Percentiles rank a stretch among this genome's conserved stretches.
These are phyloP conservation scores for Hygrophorus russula DNA, from an alignment of 768 basidiomycete genomes.

Conservation along the genomic window DNA sequence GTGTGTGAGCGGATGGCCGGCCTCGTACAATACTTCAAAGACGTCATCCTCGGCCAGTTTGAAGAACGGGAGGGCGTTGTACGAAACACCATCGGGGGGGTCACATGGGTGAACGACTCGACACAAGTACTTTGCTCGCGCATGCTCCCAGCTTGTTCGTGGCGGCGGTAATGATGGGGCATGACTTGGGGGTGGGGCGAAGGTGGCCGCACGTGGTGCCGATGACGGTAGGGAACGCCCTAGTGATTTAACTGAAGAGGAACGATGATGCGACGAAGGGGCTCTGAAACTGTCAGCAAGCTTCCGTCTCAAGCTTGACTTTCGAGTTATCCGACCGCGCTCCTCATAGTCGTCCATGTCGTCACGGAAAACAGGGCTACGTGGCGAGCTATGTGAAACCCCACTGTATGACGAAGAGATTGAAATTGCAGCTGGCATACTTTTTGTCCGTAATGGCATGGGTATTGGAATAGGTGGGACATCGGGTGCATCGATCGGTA, in stretches of 20 bases:
- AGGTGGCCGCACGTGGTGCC: conserved; percentile 4
- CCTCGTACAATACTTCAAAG: conserved; percentile 62
- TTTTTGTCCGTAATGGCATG: conserved; percentile 6
- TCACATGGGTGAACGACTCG: conserved; percentile 58
- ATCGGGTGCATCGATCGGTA: conserved; percentile 3
- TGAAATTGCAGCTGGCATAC: background rate
- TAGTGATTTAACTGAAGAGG: conserved; percentile 18
- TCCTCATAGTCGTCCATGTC: conserved; percentile 39
- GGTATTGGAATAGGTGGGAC: conserved; percentile 6
- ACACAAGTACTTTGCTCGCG: conserved; percentile 52
- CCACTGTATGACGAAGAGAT: background rate
- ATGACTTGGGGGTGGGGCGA: background rate
- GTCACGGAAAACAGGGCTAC: conserved; percentile 24
- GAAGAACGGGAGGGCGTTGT: conserved; percentile 72
- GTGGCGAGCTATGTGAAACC: conserved; percentile 8
- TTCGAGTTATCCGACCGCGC: conserved; percentile 5
- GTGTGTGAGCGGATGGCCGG: conserved; percentile 69
- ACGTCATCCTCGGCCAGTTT: conserved; percentile 49
- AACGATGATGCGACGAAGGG: conserved; percentile 16
- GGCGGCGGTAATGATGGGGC: conserved; percentile 5
- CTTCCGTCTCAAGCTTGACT: conserved; percentile 9
- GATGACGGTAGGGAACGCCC: background rate
- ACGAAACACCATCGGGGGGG: conserved; percentile 52
- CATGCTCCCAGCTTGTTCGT: conserved; percentile 23
- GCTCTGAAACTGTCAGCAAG: conserved; percentile 7